phyloP scores from a whole-genome alignment of 2,329 filamentous ascomycete genomes.

The Penicillium sp. region DNA sequence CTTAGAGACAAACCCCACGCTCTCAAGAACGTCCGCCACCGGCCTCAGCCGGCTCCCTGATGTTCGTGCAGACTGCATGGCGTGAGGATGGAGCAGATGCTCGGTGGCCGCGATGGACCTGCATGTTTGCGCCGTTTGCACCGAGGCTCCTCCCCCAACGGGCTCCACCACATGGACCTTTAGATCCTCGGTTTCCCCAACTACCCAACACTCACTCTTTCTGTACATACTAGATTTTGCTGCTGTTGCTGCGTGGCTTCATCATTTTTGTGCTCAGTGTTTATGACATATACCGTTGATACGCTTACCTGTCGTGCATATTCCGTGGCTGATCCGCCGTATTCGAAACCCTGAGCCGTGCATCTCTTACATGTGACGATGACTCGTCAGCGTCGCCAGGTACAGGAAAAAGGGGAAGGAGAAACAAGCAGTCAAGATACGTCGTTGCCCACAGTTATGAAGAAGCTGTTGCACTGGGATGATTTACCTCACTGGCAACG shows the following conservation, averaged over 20 bases:
- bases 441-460: slow-evolving; percentile 31
- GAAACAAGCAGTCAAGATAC: slow-evolving; percentile 25
- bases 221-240: slow-evolving; percentile 6
- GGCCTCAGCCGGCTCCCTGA: slow-evolving; percentile 65
- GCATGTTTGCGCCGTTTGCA: slow-evolving; percentile 25
- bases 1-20: slow-evolving; percentile 85
- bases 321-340: slow-evolving; percentile 13
- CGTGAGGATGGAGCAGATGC: slow-evolving; percentile 14
- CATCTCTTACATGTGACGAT: slow-evolving; percentile 33
- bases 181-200: slow-evolving; percentile 24
- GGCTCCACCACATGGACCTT: slow-evolving; percentile 12
- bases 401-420: slow-evolving; percentile 19
- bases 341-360: slow-evolving; percentile 17
- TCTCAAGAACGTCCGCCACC: slow-evolving; percentile 76
- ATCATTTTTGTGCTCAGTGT: background rate
- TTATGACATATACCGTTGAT: background rate
- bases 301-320: slow-evolving; percentile 19
- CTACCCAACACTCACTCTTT: slow-evolving; percentile 23
- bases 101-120: slow-evolving; percentile 5
- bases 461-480: slow-evolving; percentile 53
- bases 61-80: slow-evolving; percentile 25
- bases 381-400: slow-evolving; percentile 39
- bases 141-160: slow-evolving; percentile 20
- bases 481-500: slow-evolving; percentile 59
- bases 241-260: background rate